A percentile compares a stretch with the other conserved stretches of the same genome.
Conservation (phyloP, 2,329 filamentous ascomycete genomes). For the Pleurostoma richardsiae region DNA sequence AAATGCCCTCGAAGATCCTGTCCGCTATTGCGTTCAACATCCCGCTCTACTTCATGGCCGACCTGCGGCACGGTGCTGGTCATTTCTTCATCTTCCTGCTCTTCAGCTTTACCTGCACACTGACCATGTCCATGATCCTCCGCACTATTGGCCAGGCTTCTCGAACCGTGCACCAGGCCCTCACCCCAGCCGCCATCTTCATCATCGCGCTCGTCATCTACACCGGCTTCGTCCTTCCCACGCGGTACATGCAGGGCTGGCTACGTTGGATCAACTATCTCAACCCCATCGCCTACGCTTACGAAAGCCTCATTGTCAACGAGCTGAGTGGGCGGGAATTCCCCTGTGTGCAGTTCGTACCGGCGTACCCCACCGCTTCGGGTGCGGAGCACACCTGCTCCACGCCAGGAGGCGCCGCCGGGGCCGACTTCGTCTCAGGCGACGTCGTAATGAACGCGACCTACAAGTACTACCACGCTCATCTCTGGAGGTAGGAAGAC, state of each 20-base stretch:
- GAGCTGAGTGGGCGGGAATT: conserved; percentile 35
- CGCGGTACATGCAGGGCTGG: conserved; percentile 38
- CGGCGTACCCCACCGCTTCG: conserved; percentile 13
- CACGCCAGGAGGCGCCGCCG: conserved; percentile 37
- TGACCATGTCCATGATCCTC: conserved; percentile 46
- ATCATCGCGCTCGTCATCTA: conserved; percentile 51
- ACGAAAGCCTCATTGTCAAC: conserved; percentile 37
- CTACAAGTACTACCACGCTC: conserved; percentile 36
- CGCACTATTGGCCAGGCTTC: conserved; percentile 43
- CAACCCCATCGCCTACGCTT: conserved; percentile 47
- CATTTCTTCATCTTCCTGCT: conserved; percentile 50
- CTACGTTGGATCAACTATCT: conserved; percentile 44
- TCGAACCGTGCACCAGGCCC: conserved; percentile 45
- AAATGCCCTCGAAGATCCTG: conserved; percentile 8
- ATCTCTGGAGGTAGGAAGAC: conserved; percentile 37
- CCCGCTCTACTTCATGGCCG: conserved; percentile 61
- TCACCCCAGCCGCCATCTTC: conserved; percentile 46
- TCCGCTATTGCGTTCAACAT: conserved; percentile 57
- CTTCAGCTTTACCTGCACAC: conserved; percentile 40
- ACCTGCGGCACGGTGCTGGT: conserved; percentile 49
- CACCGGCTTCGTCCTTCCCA: conserved; percentile 44
- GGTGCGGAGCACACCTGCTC: conserved; percentile 31
- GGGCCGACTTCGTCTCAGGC: conserved; percentile 34
- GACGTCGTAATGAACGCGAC: conserved; percentile 34
- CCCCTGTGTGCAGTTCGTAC: conserved; percentile 14